Evolutionary conservation across 176 grass and related monocot genomes (phyloP), one percentile per base, ranked within the genome.

Genomic region (Poa pratensis): DNA sequence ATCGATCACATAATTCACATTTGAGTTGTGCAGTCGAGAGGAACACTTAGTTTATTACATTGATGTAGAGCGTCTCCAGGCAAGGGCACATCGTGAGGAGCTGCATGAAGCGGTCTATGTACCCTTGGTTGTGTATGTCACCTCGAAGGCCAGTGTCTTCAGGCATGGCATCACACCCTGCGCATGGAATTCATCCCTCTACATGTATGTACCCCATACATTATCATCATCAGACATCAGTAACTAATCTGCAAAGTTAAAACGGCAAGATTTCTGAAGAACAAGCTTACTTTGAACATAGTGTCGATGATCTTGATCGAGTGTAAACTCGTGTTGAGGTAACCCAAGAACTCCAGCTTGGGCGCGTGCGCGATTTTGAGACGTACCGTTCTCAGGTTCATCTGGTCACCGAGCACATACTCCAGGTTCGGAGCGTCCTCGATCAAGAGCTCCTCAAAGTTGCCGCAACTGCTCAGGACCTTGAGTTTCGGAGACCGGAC

Each of bases 1-100:
- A 30, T 30, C 30, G 30, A 30, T 30, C 30, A 30, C 30, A 30
- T 30, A 30, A 30, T 30, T 30, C 23, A 51, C 66, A 71, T 14
- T n/a, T 11, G n/a, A 45, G 37, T 10, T 71, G 11, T 17, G 2
- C 2, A 71, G 49, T 51, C 14, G 11, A 12, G 49, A 53, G 3
- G 16, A 53, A 53, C 7, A 58, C 18, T 58, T 58, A 22, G 6
- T 3, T 77, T 55, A 85, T 77, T 55, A 85, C 73, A n/a, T 9
- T 85, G 46, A 85, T 77, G 60, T 77, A 40, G 46, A 84, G 73
- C 0, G 73, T 54, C 9, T 84, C 82, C 37, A 84, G n/a, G 60
- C 72, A 84, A 10, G 82, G 60, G 32, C 53, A 77, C 60, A 84
- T 1, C 59, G 8, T 40, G 45, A 84, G 82, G n/a, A 84, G 59